Evolutionary conservation across 2,329 filamentous ascomycete species (phyloP).

Genomic region (Nemania diffusa): DNA sequence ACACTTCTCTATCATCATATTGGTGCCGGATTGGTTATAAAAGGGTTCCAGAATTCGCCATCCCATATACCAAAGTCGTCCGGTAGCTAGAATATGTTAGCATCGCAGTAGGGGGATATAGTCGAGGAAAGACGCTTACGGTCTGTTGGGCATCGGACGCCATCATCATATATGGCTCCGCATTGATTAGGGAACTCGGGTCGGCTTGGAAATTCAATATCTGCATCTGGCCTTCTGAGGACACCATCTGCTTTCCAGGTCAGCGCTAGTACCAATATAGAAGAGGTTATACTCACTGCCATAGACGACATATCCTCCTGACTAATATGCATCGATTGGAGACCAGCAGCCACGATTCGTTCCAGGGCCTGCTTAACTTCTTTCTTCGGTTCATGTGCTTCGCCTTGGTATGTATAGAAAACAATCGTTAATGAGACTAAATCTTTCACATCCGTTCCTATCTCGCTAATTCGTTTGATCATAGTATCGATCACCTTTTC

Average conservation of each 20-base stretch:
- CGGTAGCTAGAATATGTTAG: constrained; percentile 39
- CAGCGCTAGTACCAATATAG: background rate
- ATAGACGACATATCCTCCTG: constrained; percentile 52
- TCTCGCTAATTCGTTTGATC: constrained; percentile 56
- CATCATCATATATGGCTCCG: constrained; percentile 42
- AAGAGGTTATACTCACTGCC: constrained; percentile 41
- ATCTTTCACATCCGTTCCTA: constrained; percentile 62
- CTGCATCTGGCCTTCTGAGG: constrained; percentile 34
- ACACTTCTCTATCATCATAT: constrained; percentile 8
- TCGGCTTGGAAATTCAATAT: constrained; percentile 39
- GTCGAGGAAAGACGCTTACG: constrained; percentile 36
- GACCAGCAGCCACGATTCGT: constrained; percentile 57
- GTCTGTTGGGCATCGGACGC: constrained; percentile 42
- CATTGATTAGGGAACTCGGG: constrained; percentile 39
- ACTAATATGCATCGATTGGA: constrained; percentile 57
- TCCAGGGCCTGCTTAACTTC: constrained; percentile 57
- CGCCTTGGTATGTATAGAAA: constrained; percentile 57
- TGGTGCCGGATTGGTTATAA: constrained; percentile 32
- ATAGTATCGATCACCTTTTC: constrained; percentile 60
- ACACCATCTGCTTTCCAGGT: constrained; percentile 36
- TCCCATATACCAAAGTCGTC: constrained; percentile 48
- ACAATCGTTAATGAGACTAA: constrained; percentile 61
- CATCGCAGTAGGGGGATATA: background rate
- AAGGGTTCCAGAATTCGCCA: constrained; percentile 48
- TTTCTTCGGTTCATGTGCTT: constrained; percentile 53